phyloP scores from a whole-genome alignment of 176 grass and related monocot genomes.

The Lolium multiflorum region DNA sequence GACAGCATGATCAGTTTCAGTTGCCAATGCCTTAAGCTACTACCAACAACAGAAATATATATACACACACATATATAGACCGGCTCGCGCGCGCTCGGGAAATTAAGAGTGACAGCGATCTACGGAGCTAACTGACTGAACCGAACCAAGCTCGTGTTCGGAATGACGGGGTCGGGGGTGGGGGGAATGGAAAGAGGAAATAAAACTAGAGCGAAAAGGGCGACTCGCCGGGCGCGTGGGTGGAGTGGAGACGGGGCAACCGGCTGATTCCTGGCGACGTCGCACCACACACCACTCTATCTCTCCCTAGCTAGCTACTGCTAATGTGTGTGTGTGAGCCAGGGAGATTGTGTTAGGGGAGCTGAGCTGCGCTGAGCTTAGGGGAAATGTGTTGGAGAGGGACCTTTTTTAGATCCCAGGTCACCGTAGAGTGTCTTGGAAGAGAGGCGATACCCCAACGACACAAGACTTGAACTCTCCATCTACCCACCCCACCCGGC shows the following conservation, averaged over 20 bases:
- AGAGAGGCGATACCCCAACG: constrained; percentile 69
- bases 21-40: constrained; percentile 41
- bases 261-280: constrained; percentile 75
- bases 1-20: constrained; percentile 12
- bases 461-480: constrained; percentile 53
- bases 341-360: background rate
- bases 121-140: background rate
- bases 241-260: constrained; percentile 98
- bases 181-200: constrained; percentile 14
- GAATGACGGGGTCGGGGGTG: background rate
- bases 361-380: background rate
- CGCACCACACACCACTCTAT: constrained; percentile 62
- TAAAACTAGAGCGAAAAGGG: constrained; percentile 30
- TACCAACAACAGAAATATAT: constrained; percentile 4
- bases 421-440: constrained; percentile 92
- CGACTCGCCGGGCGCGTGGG: constrained; percentile 20
- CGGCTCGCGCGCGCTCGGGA: too few species aligned
- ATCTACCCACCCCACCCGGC: constrained; percentile 39
- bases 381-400: background rate
- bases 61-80: background rate
- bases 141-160: background rate
- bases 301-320: background rate
- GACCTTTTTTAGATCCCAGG: constrained; percentile 59
- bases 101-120: background rate
- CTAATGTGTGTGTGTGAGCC: background rate